Base-by-base conservation (phyloP, 2,329 filamentous ascomycete genomes). In the Zelopaecilomyces penicillatus region DNA sequence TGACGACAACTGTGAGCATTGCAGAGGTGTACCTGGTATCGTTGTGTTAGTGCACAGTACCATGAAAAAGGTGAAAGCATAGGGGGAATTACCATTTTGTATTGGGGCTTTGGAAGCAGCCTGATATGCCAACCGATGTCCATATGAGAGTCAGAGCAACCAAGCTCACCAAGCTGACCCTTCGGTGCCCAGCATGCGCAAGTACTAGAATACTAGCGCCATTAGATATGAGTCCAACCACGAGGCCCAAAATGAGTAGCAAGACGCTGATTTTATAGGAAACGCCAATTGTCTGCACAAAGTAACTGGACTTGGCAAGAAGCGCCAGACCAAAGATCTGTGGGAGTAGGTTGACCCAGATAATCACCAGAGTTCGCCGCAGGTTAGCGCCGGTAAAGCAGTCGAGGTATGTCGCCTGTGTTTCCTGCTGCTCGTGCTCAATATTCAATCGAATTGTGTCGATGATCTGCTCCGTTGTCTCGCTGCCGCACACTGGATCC, bases 371-470 rank as follows among this genome's bases (percentile, higher is more conserved):
- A 0, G 68, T 69, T 19, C 70, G 55, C 4, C 69, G 60, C 1
- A 67, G 57, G 41, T 76, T 67, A 3, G 58, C 53, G 3, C 63
- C 63, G 6, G 59, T 63, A 56, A 75, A 75, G 50, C 66, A 71
- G 50, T 70, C 67, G 5, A 52, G 29, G 37, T 71, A 75, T 0
- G 65, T 65, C 3, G 52, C 56, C 1, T 58, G 50, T 4, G 57
- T 57, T 7, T 56, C 46, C 4, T 55, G 55, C 3, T 53, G 54
- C 5, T 66, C 62, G 43, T 70, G 64, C 49, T 73, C 67, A 27
- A 70, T 65, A 44, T 76, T 73, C n/a, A 65, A 60, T 50, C 69
- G 65, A 45, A 79, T 69, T 19, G 67, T 63, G 7, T 61, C 54
- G 5, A 73, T 58, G 1, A 67, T 65, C 51, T 61, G 60, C 47